These are phyloP conservation scores for Clarireedia hainanense DNA, from an alignment of 2,329 filamentous ascomycete species.

Conservation along the genomic window DNA sequence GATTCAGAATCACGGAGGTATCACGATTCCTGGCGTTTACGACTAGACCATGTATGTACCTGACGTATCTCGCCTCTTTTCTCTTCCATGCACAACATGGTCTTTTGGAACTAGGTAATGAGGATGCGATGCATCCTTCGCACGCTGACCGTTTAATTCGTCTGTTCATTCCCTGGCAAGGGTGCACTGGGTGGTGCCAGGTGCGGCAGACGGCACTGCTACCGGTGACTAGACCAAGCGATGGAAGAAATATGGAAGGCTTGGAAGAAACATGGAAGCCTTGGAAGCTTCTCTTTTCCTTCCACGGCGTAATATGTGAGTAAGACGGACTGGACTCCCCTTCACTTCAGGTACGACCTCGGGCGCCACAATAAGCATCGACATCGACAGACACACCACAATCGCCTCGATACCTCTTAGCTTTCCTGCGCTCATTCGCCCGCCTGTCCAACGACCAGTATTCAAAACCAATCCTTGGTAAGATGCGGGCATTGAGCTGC, in stretches of 20 bases:
- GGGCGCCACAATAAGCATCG: no score
- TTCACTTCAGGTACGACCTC: no score
- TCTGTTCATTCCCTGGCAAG: background rate
- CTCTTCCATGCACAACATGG: constrained; percentile 1
- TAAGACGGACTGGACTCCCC: no score
- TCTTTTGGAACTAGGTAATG: background rate
- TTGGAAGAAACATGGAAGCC: constrained; percentile 8
- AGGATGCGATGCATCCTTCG: background rate
- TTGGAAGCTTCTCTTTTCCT: background rate
- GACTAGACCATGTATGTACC: background rate
- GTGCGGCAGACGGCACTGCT: background rate
- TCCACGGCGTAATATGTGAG: no score
- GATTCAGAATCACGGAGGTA: no score
- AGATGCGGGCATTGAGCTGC: no score
- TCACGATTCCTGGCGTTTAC: background rate
- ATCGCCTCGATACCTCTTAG: no score
- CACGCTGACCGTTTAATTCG: constrained; percentile 1
- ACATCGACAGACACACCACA: no score
- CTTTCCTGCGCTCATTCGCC: no score
- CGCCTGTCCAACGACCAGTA: no score
- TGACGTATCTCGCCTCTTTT: background rate
- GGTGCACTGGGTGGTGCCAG: no score
- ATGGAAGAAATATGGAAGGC: constrained; percentile 13
- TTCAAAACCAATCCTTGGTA: no score
- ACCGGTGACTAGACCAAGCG: constrained; percentile 10